These are phyloP conservation scores for Solanum lignicaule DNA, from an alignment of 257 asterid genomes.

Conservation along the genomic window DNA sequence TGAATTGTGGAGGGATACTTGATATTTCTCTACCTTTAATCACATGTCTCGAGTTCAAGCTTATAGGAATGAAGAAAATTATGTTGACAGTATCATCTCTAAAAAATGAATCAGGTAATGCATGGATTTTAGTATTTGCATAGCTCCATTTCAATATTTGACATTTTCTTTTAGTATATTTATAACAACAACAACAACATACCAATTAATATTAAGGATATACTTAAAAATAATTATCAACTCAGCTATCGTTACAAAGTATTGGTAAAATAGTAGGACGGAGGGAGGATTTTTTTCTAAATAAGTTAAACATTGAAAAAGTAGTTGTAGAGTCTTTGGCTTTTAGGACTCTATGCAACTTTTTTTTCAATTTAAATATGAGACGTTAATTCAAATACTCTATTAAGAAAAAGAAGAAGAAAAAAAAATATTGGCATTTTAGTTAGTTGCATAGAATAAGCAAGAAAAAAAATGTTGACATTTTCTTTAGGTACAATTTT, in stretches of 20 bases:
- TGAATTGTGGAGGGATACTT: neutral
- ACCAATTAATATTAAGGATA: neutral
- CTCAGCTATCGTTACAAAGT: no score
- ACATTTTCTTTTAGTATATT: neutral
- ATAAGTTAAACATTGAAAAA: neutral
- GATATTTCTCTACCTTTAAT: neutral
- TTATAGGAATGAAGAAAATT: no score
- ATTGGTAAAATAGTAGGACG: neutral
- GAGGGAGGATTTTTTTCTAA: neutral
- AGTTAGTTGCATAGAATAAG: no score
- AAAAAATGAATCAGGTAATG: no score
- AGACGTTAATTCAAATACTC: no score
- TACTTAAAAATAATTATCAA: neutral
- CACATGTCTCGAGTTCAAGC: neutral
- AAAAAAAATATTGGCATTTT: no score
- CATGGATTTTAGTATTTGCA: neutral
- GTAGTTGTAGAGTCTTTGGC: neutral
- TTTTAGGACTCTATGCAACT: neutral
- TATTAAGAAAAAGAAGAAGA: neutral
- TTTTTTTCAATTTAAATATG: neutral
- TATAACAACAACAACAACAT: neutral
- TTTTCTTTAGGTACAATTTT: neutral
- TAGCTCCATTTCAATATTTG: neutral
- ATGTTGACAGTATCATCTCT: rapidly evolving
- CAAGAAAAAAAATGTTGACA: neutral